A percentile compares a stretch with the other conserved stretches of the same genome.
These are phyloP conservation scores for Aspergillus luchuensis DNA, from an alignment of 2,329 filamentous ascomycete species.

Conservation along the genomic window DNA sequence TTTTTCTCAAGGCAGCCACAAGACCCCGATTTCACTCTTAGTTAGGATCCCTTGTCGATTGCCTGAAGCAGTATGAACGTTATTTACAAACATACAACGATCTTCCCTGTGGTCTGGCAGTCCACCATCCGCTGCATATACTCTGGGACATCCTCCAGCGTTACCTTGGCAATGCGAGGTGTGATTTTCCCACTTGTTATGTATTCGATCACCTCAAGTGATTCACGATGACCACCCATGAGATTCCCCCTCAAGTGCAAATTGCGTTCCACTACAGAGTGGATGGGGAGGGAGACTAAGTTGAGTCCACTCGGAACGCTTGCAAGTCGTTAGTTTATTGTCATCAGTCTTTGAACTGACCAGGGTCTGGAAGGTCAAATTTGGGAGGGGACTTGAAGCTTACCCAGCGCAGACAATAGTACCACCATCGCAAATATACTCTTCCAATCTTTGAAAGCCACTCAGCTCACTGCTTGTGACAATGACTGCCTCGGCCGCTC, in stretches of 20 bases:
- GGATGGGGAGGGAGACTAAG: background rate
- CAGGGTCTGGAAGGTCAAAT: too few relatives aligned
- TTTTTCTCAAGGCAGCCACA: too few relatives aligned
- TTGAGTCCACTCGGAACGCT: slow-evolving; percentile 1
- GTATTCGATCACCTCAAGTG: background rate
- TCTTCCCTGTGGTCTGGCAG: background rate
- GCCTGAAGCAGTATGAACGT: too few relatives aligned
- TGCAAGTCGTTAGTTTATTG: background rate
- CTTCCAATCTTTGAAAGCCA: background rate
- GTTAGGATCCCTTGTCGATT: too few relatives aligned
- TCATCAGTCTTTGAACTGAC: too few relatives aligned
- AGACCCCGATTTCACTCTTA: too few relatives aligned
- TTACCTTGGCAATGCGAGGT: background rate
- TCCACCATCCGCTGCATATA: background rate
- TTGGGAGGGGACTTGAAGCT: background rate
- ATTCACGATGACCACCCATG: background rate
- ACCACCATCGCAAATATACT: slow-evolving; percentile 3
- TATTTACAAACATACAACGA: background rate
- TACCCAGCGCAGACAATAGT: slow-evolving; percentile 5
- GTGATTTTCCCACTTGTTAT: background rate
- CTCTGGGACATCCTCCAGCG: background rate
- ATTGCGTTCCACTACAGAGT: background rate
- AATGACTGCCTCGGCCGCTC: background rate
- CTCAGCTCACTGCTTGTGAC: background rate
- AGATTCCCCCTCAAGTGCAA: background rate